A percentile compares a stretch with the other conserved stretches of the same genome.
These are phyloP conservation scores for Gymnopus androsaceus DNA, from an alignment of 1,284 basidiomycete genomes.

Conservation along the genomic window DNA sequence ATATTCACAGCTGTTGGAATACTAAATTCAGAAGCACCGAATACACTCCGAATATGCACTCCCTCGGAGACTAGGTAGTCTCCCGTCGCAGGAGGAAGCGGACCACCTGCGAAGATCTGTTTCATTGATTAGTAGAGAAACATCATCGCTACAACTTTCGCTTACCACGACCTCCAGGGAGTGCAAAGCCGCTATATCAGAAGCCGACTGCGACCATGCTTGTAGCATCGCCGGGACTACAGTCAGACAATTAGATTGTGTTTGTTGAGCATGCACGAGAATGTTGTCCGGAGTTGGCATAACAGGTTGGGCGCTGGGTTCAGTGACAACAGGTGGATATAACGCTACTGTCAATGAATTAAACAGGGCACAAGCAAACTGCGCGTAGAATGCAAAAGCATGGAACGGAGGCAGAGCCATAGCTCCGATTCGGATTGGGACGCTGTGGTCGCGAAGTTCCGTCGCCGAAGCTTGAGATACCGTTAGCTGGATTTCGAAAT, in stretches of 20 bases:
- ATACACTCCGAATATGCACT: slow-evolving; percentile 27
- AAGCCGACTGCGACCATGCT: slow-evolving; percentile 32
- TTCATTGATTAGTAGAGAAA: background rate
- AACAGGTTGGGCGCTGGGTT: slow-evolving; percentile 20
- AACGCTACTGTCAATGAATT: slow-evolving; percentile 27
- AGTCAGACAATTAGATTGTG: slow-evolving; percentile 29
- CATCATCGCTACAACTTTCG: background rate
- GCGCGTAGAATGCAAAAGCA: slow-evolving; percentile 31
- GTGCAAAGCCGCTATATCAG: slow-evolving; percentile 26
- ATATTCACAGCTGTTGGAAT: slow-evolving; percentile 13
- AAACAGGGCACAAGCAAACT: slow-evolving; percentile 28
- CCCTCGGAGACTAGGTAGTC: slow-evolving; percentile 28
- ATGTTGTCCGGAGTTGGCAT: slow-evolving; percentile 34
- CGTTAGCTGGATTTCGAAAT: slow-evolving; percentile 14
- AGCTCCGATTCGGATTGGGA: slow-evolving; percentile 21
- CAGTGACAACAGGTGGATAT: slow-evolving; percentile 31
- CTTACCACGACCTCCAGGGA: slow-evolving; percentile 33
- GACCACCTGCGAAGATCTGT: slow-evolving; percentile 33
- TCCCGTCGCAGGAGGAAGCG: slow-evolving; percentile 29
- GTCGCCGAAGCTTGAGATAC: slow-evolving; percentile 6
- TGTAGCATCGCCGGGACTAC: slow-evolving; percentile 37
- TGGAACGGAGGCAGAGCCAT: slow-evolving; percentile 36
- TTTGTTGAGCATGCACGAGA: slow-evolving; percentile 31
- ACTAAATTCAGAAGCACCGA: slow-evolving; percentile 36
- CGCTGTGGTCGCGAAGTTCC: slow-evolving; percentile 17